phyloP scores from a whole-genome alignment of 2,329 filamentous ascomycete species.

The Exophiala lecanii-corni region DNA sequence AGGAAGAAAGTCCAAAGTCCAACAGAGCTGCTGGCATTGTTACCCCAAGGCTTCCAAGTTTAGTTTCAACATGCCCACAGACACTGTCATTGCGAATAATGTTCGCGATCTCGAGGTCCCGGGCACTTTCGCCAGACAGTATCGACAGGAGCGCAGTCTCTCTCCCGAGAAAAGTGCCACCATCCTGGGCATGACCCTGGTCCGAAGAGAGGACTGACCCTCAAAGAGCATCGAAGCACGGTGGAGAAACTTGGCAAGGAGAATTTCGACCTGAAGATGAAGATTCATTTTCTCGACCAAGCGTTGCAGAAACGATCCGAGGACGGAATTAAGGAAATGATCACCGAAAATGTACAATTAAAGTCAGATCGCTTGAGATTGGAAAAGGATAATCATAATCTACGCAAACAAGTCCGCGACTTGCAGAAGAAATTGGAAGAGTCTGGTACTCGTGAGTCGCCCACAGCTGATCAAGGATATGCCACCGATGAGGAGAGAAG shows the following conservation, averaged over 20 bases:
- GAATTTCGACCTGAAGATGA: conserved; percentile 95
- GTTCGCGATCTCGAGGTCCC: conserved; percentile 88
- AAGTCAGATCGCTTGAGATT: conserved; percentile 84
- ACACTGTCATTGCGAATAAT: conserved; percentile 83
- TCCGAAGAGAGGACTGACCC: conserved; percentile 64
- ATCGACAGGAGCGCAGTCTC: conserved; percentile 66
- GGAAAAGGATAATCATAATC: conserved; percentile 81
- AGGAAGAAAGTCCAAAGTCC: conserved; percentile 48
- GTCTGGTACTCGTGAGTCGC: conserved; percentile 37
- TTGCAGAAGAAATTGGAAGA: conserved; percentile 72
- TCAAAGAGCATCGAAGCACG: conserved; percentile 96
- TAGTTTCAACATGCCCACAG: conserved; percentile 64
- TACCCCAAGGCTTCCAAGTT: conserved; percentile 61
- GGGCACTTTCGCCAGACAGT: conserved; percentile 80
- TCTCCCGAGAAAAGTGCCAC: conserved; percentile 54
- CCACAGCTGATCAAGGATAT: conserved; percentile 46
- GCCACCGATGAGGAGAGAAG: conserved; percentile 51
- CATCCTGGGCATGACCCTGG: conserved; percentile 40
- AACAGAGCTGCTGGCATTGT: conserved; percentile 47
- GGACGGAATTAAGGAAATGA: conserved; percentile 96
- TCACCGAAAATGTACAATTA: conserved; percentile 92
- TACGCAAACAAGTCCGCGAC: conserved; percentile 78
- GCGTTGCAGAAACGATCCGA: conserved; percentile 89
- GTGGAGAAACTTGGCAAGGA: conserved; percentile 96
- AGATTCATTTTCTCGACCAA: conserved; percentile 95